Evolutionary conservation across 345 rosid species (phyloP), one percentile per base, ranked within the genome.

Genomic region (Corchorus olitorius): DNA sequence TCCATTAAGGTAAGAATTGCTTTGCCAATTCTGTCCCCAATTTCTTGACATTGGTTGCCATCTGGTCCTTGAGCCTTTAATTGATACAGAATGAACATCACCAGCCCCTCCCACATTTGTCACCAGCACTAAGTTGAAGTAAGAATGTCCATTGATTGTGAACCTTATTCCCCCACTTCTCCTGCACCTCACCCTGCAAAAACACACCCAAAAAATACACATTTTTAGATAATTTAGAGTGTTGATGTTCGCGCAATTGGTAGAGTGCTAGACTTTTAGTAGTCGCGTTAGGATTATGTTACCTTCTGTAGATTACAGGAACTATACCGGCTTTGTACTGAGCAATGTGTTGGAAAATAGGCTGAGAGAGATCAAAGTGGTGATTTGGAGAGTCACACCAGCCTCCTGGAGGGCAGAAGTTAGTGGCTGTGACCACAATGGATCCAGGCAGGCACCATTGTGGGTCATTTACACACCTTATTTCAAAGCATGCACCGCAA

Each of bases 21-120:
- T 91, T 81, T 91, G 96, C 96, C 96, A 91, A 69, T 91, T 91
- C 68, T 91, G 96, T 41, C 96, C 96, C 96, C 96, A 91, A n/a
- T 91, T 91, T 69, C 96, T 84, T 15, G 93, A 89, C 93, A 91
- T 89, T 27, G 84, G 75, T 65, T 89, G 91, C 92, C 96, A 89
- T 65, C 76, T 83, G 37, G 92, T 78, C 70, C 85, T 83, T 22
- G 93, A 89, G 5, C 97, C 97, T 76, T 79, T 91, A 70, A 91
- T 80, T 27, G 91, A 76, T 2, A 89, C 96, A 1, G 92, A 64
- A 59, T 83, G 92, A 39, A 89, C 86, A 46, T 91, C 93, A 0
- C 96, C 96, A 11, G 93, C 93, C 41, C 96, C 96, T 4, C 96
- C 96, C 4, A 91, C 96, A 67, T 91, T 91, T 5, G 93, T 91